phyloP scores from a whole-genome alignment of 139 green algal species.

The Tetradesmus lagerheimii region DNA sequence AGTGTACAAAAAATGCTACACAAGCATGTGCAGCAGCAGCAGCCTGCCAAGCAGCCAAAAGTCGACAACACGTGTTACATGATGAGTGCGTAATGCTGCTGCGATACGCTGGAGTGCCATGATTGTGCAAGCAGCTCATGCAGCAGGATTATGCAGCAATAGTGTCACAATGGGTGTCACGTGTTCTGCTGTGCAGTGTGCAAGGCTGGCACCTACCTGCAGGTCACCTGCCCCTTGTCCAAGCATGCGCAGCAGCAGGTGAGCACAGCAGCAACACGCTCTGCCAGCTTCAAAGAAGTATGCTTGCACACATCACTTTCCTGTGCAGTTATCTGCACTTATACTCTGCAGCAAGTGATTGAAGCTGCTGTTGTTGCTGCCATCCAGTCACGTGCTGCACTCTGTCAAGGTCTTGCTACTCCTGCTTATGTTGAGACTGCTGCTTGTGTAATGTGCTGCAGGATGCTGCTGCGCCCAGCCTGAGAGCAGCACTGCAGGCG shows the following conservation, averaged over 20 bases:
- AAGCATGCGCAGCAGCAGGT: not conserved
- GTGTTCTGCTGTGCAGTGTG: not conserved
- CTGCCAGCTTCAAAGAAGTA: not conserved
- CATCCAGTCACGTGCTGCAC: too few relatives aligned
- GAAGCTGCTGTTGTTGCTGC: not conserved
- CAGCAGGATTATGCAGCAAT: too few relatives aligned
- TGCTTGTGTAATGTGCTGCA: not conserved
- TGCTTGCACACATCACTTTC: not conserved
- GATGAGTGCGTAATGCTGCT: too few relatives aligned
- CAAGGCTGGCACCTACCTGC: not conserved
- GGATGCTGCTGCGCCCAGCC: not conserved
- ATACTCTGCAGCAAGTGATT: not conserved
- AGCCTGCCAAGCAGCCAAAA: too few relatives aligned
- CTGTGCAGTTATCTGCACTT: not conserved
- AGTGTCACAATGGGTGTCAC: too few relatives aligned
- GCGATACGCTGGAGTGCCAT: too few relatives aligned
- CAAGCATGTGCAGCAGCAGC: too few relatives aligned
- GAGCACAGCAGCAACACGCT: not conserved
- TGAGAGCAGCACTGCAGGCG: not conserved
- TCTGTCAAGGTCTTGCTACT: too few relatives aligned
- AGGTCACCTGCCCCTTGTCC: not conserved
- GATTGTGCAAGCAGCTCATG: too few relatives aligned
- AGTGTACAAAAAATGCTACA: too few relatives aligned
- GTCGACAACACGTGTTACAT: too few relatives aligned
- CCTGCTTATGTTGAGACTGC: not conserved